Conservation (phyloP, 1,139 yeast genomes). For the Debaryomyces subglobosus region DNA sequence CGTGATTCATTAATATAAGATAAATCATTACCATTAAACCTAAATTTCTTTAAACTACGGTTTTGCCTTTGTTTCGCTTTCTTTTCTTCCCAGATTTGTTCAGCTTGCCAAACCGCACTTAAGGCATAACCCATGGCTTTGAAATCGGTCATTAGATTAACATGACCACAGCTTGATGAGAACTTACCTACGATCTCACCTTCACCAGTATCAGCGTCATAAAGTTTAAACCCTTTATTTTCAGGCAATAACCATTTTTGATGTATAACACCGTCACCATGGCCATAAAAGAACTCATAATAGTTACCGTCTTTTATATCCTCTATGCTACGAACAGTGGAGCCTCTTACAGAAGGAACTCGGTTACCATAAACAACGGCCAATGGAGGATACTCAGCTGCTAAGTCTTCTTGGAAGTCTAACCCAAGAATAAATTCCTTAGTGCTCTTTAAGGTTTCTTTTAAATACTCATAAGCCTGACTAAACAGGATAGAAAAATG, state of each 20-base stretch:
- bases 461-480: constrained; percentile 66
- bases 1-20: not conserved
- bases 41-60: not conserved
- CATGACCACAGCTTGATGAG: constrained; percentile 73
- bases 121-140: constrained; percentile 74
- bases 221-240: constrained; percentile 58
- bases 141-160: constrained; percentile 73
- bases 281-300: constrained; percentile 78
- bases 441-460: constrained; percentile 62
- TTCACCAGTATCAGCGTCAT: constrained; percentile 32
- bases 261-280: constrained; percentile 93
- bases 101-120: constrained; percentile 59
- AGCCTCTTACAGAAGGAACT: constrained; percentile 85
- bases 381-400: constrained; percentile 72
- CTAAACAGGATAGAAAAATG: constrained; percentile 45
- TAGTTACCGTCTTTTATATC: constrained; percentile 74
- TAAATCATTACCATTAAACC: not conserved
- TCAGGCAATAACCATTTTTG: constrained; percentile 84
- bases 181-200: constrained; percentile 69
- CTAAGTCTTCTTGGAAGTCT: constrained; percentile 50
- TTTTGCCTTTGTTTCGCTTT: constrained; percentile 5
- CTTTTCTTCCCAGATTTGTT: constrained; percentile 38
- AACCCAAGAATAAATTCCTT: constrained; percentile 61
- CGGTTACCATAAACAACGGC: constrained; percentile 78
- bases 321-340: constrained; percentile 60